Conservation (phyloP, 352 stramenopile species). For the Phytophthora cajani region DNA sequence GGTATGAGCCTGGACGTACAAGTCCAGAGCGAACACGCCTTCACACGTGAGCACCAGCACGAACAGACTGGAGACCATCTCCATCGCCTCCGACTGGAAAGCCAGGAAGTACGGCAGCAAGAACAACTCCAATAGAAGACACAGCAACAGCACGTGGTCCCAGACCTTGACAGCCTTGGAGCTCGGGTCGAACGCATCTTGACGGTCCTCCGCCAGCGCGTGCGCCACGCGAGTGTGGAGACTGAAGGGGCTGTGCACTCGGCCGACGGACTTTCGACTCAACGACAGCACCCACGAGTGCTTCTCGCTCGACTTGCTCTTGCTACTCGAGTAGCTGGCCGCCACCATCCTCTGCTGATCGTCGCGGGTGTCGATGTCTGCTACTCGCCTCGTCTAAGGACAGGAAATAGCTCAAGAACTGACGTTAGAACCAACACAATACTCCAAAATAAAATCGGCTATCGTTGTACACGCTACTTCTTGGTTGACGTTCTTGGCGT, state of each 20-base stretch:
- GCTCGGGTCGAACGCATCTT: constrained; percentile 60
- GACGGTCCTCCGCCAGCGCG: constrained; percentile 27
- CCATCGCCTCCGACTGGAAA: constrained; percentile 35
- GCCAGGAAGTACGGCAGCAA: constrained; percentile 62
- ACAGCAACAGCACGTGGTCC: constrained; percentile 59
- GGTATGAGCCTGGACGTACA: constrained; percentile 66
- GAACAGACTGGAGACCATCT: constrained; percentile 36
- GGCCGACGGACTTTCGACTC: constrained; percentile 8
- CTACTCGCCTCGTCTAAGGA: not conserved
- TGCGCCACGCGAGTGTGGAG: constrained; percentile 21
- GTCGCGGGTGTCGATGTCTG: not conserved
- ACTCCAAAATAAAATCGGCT: constrained; percentile 5
- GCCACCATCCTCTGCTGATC: constrained; percentile 8
- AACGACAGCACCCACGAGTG: constrained; percentile 19
- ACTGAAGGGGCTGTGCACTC: constrained; percentile 21
- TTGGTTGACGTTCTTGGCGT: not conserved
- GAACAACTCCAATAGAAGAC: constrained; percentile 58
- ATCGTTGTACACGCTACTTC: not conserved
- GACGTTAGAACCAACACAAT: constrained; percentile 4
- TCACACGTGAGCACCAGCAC: constrained; percentile 42
- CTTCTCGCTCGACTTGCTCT: constrained; percentile 14
- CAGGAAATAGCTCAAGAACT: constrained; percentile 6
- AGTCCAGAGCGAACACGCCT: constrained; percentile 55
- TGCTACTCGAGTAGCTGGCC: constrained; percentile 6
- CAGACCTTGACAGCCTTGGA: constrained; percentile 46